Evolutionary conservation across 352 stramenopile species (phyloP), one percentile per base, ranked within the genome.

Genomic region (Phytopythium sindhum): DNA sequence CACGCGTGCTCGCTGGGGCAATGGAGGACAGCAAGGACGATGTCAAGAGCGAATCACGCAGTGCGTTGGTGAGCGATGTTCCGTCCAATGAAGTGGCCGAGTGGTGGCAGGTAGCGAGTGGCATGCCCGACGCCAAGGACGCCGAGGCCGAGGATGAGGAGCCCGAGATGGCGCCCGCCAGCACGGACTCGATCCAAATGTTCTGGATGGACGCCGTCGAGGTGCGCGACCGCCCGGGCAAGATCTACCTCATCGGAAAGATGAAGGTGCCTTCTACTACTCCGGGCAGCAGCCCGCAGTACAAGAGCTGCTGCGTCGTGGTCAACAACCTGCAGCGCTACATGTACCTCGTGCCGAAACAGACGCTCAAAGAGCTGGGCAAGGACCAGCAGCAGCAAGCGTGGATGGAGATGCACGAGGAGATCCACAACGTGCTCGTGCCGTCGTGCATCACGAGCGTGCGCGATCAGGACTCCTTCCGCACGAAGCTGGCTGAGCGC

Each of bases 191-290:
- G 57, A 75, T 99, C 21, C 88, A 96, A 67, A 91, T 99, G 76
- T 99, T 96, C 77, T 99, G 97, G 94, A 94, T 98, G 57, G 97
- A 99, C 77, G 95, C 95, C 0, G 86, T 95, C 23, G 98, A 99
- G 87, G 88, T 98, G 26, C 91, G 97, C 7, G 86, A 96, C 26
- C 85, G 86, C 17, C 91, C 90, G 26, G 97, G 98, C 17, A 95
- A 97, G 54, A 87, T 99, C 54, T 98, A 98, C 71, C 66, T 99
- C 8, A 99, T 99, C 65, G 98, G 97, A 47, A 99, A 99, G 74
- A 95, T 99, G 57, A 87, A 88, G 57, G 69, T 69, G 21, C 66
- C 73, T 0, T 76, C 68, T 23, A 61, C 65, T 0, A 67, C 71
- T 42, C 67, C 63, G 1, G 73, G 77, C 28, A 37, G 78, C 19